Evolutionary conservation across 202 grass and related monocot species (phyloP).

Genomic region (Bolboschoenoplectus hybrid): DNA sequence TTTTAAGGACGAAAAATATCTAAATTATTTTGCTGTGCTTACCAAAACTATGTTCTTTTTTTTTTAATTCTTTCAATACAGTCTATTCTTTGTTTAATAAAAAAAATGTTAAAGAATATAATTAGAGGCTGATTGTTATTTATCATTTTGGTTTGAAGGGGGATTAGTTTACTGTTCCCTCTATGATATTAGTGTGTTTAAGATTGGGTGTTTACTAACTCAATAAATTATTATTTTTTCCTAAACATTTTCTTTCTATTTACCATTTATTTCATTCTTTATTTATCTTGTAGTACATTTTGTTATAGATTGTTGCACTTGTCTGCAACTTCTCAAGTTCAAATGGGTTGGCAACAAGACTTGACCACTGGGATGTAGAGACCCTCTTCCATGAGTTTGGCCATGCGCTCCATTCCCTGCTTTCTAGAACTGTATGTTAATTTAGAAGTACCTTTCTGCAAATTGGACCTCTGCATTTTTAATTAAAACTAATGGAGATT

Average conservation of each 20-base stretch:
- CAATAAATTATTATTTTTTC: conserved; percentile 24
- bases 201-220: conserved; percentile 30
- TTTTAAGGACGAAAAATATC: conserved; percentile 14
- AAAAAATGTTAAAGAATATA: background rate
- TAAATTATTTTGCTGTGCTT: background rate
- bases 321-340: conserved; percentile 84
- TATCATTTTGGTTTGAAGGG: background rate
- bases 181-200: conserved; percentile 10
- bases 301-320: conserved; percentile 82
- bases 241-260: background rate
- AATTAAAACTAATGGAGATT: background rate
- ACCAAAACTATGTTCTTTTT: background rate
- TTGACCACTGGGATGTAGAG: conserved; percentile 84
- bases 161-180: background rate
- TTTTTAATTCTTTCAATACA: background rate
- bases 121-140: background rate
- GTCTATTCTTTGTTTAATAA: background rate
- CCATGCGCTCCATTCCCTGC: conserved; percentile 92
- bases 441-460: background rate
- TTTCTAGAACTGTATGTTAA: conserved; percentile 84
- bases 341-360: conserved; percentile 60
- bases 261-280: conserved; percentile 8
- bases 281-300: conserved; percentile 35
- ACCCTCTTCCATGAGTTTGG: conserved; percentile 99
- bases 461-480: background rate